Percentiles rank a stretch among this genome's conserved stretches.
Evolutionary conservation across 768 basidiomycete genomes (phyloP).

Genomic region (Podaxis sp.): DNA sequence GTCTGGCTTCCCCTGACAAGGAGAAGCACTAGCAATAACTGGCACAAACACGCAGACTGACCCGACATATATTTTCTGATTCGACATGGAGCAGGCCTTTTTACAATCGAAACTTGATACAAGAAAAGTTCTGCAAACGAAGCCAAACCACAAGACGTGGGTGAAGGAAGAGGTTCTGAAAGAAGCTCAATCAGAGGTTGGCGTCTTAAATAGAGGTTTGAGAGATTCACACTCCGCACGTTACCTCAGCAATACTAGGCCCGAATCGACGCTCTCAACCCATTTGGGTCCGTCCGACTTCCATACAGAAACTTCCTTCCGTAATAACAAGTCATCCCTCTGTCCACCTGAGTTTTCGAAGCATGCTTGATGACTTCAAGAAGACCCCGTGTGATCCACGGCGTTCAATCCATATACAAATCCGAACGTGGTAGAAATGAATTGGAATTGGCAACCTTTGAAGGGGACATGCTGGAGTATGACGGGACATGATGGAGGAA

Average conservation of each 20-base stretch:
- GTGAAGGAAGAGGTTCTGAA: constrained; percentile 13
- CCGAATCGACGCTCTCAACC: not conserved
- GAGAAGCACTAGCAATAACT: constrained; percentile 47
- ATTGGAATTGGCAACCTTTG: constrained; percentile 1
- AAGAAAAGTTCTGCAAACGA: constrained; percentile 42
- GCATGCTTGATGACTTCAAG: constrained; percentile 6
- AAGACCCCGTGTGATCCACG: constrained; percentile 12
- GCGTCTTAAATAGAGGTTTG: constrained; percentile 12
- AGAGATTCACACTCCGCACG: constrained; percentile 14
- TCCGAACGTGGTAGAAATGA: constrained; percentile 4
- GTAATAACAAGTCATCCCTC: constrained; percentile 11
- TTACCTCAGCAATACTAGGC: constrained; percentile 23
- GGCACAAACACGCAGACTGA: constrained; percentile 71
- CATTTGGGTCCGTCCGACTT: constrained; percentile 10
- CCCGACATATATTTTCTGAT: constrained; percentile 87
- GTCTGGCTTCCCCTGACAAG: constrained; percentile 49
- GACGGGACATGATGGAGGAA: constrained; percentile 2
- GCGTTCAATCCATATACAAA: not conserved
- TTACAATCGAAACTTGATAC: constrained; percentile 56
- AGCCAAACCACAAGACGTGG: constrained; percentile 14
- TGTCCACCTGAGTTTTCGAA: constrained; percentile 13
- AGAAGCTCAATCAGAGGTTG: not conserved
- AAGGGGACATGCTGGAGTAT: constrained; percentile 3
- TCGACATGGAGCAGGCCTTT: constrained; percentile 60
- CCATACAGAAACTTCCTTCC: constrained; percentile 10